Percentiles rank a stretch among this genome's conserved stretches.
These are phyloP conservation scores for Globisporangium orthogonon DNA, from an alignment of 352 stramenopile genomes.

Conservation along the genomic window DNA sequence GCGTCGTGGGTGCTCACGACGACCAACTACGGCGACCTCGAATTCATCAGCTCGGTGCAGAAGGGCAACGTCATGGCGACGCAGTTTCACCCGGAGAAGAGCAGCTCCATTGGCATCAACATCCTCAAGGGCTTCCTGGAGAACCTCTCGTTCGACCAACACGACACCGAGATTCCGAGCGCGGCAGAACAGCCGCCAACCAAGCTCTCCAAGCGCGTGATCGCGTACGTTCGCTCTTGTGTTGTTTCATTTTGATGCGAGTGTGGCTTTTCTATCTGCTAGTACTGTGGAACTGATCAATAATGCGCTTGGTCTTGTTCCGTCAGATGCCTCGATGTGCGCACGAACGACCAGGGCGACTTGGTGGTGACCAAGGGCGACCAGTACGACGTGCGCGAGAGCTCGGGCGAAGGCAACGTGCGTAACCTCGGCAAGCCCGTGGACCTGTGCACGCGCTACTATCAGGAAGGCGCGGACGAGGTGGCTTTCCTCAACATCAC, in stretches of 20 bases:
- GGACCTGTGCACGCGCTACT: slow-evolving; percentile 93
- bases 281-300: not conserved
- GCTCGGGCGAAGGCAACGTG: slow-evolving; percentile 74
- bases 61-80: slow-evolving; percentile 95
- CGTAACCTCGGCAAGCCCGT: slow-evolving; percentile 98
- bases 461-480: slow-evolving; percentile 95
- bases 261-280: not conserved
- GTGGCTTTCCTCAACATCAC: slow-evolving; percentile 99
- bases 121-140: slow-evolving; percentile 93
- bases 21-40: slow-evolving; percentile 92
- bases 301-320: not conserved
- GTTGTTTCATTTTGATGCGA: slow-evolving; percentile 2
- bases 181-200: slow-evolving; percentile 37
- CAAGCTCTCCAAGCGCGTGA: slow-evolving; percentile 91
- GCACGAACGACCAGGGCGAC: slow-evolving; percentile 94
- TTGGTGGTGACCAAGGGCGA: slow-evolving; percentile 98
- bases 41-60: slow-evolving; percentile 94
- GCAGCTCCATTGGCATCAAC: slow-evolving; percentile 86
- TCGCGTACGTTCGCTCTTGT: slow-evolving; percentile 65
- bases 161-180: slow-evolving; percentile 36
- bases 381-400: slow-evolving; percentile 97
- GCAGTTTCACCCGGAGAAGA: slow-evolving; percentile 99
- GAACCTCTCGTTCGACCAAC: slow-evolving; percentile 35
- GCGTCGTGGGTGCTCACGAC: slow-evolving; percentile 91
- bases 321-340: slow-evolving; percentile 92